Percentiles rank a stretch among this genome's conserved stretches.
Evolutionary conservation across 1,139 yeast genomes (phyloP).

Genomic region (Yamadazyma membranifaciens): DNA sequence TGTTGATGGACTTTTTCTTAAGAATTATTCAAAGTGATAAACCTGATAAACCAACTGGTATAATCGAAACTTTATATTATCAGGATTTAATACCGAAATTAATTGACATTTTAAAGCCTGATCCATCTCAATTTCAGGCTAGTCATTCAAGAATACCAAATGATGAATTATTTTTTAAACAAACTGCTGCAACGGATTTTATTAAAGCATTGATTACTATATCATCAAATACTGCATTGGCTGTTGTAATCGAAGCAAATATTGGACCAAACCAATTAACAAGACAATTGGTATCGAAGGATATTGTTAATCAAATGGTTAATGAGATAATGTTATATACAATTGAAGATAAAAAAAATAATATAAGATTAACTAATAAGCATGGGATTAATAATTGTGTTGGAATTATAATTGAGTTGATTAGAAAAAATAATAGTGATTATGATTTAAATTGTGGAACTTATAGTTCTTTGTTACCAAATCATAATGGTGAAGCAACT

Average conservation of each 20-base stretch:
- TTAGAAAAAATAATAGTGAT: slow-evolving; percentile 48
- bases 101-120: slow-evolving; percentile 49
- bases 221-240: slow-evolving; percentile 65
- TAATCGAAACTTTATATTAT: slow-evolving; percentile 49
- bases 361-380: slow-evolving; percentile 31
- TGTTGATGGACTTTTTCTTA: slow-evolving; percentile 54
- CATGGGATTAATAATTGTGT: slow-evolving; percentile 50
- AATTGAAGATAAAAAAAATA: slow-evolving; percentile 15
- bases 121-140: slow-evolving; percentile 31
- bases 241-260: slow-evolving; percentile 47
- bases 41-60: slow-evolving; percentile 63
- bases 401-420: slow-evolving; percentile 46
- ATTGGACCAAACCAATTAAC: slow-evolving; percentile 49
- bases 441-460: slow-evolving; percentile 47
- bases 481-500: slow-evolving; percentile 31
- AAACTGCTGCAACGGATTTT: slow-evolving; percentile 94
- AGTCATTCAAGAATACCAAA: slow-evolving; percentile 26
- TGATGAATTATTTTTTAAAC: slow-evolving; percentile 55
- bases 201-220: slow-evolving; percentile 90
- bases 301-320: slow-evolving; percentile 35
- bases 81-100: slow-evolving; percentile 54
- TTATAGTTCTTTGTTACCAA: slow-evolving; percentile 33
- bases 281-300: slow-evolving; percentile 42
- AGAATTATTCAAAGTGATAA: slow-evolving; percentile 65
- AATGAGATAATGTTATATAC: slow-evolving; percentile 40